A percentile compares a stretch with the other conserved stretches of the same genome.
phyloP scores from a whole-genome alignment of 225 moss, liverwort and hornwort species.

The Ulota crispa region DNA sequence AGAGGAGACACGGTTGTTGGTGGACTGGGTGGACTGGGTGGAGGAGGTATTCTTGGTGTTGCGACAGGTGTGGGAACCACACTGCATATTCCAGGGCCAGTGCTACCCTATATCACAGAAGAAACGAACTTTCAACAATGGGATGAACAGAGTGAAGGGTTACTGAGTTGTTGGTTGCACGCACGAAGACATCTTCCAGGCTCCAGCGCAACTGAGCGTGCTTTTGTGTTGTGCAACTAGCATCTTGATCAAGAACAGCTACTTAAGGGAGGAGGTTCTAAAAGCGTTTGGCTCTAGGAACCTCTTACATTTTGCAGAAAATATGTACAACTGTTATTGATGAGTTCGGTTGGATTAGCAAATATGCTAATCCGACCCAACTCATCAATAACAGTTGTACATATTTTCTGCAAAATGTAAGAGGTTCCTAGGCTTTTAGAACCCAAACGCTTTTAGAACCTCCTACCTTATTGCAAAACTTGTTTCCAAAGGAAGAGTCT shows the following conservation, averaged over 20 bases:
- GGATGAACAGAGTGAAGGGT: neutral
- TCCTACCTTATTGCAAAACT: neutral
- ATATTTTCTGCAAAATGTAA: too few relatives aligned
- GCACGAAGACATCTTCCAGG: neutral
- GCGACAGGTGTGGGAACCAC: slow-evolving; percentile 41
- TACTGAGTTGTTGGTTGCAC: neutral
- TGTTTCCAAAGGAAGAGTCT: neutral
- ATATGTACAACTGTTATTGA: too few relatives aligned
- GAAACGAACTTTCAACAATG: neutral
- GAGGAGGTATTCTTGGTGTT: slow-evolving; percentile 40
- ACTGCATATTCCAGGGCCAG: slow-evolving; percentile 50
- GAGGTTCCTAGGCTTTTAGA: too few relatives aligned
- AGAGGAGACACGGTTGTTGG: slow-evolving; percentile 9
- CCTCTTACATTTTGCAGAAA: too few relatives aligned
- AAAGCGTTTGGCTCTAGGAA: too few relatives aligned
- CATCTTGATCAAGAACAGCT: neutral
- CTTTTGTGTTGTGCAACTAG: neutral
- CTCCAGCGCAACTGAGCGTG: neutral
- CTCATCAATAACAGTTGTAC: too few relatives aligned
- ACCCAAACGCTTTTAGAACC: too few relatives aligned
- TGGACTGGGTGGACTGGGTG: slow-evolving; percentile 42
- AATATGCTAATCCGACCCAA: too few relatives aligned
- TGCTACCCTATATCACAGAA: slow-evolving; percentile 46
- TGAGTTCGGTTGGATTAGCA: too few relatives aligned
- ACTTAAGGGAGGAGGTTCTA: too few relatives aligned